A percentile compares a stretch with the other conserved stretches of the same genome.
phyloP scores from a whole-genome alignment of 23 red algal species.

The Agarophyton chilense region DNA sequence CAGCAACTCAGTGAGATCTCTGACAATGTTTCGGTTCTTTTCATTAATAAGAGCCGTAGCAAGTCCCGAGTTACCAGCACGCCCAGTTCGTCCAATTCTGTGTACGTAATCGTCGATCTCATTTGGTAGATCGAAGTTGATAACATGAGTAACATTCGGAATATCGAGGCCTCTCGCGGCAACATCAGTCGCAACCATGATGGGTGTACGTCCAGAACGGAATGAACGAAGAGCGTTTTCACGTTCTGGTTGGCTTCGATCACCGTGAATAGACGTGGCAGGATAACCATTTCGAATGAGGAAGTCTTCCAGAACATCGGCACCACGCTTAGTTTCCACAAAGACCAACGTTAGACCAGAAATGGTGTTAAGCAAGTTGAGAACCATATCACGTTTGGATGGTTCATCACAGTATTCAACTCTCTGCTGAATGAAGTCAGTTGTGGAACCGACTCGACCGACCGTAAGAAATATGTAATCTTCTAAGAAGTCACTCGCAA shows the following conservation, averaged over 20 bases:
- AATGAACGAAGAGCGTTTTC: constrained; percentile 94
- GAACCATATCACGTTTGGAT: constrained; percentile 89
- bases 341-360: constrained; percentile 94
- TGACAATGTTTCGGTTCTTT: constrained; percentile 91
- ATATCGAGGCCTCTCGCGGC: constrained; percentile 97
- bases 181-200: constrained; percentile 99
- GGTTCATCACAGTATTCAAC: constrained; percentile 90
- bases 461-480: constrained; percentile 99
- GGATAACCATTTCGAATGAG: constrained; percentile 85
- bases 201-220: constrained; percentile 89
- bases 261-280: constrained; percentile 98
- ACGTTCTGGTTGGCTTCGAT: constrained; percentile 94
- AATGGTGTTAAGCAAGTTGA: constrained; percentile 93
- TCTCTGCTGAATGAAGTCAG: constrained; percentile 98
- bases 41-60: constrained; percentile 97
- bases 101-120: constrained; percentile 99
- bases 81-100: constrained; percentile 96
- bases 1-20: constrained; percentile 86
- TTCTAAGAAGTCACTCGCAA: constrained; percentile 97
- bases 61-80: constrained; percentile 97
- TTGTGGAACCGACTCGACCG: constrained; percentile 98
- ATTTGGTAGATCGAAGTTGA: constrained; percentile 98
- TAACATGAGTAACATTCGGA: constrained; percentile 98
- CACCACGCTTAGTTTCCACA: constrained; percentile 97
- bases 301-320: constrained; percentile 91